These are phyloP conservation scores for Hyphochytrium catenoides DNA, from an alignment of 352 stramenopile species.

Conservation along the genomic window DNA sequence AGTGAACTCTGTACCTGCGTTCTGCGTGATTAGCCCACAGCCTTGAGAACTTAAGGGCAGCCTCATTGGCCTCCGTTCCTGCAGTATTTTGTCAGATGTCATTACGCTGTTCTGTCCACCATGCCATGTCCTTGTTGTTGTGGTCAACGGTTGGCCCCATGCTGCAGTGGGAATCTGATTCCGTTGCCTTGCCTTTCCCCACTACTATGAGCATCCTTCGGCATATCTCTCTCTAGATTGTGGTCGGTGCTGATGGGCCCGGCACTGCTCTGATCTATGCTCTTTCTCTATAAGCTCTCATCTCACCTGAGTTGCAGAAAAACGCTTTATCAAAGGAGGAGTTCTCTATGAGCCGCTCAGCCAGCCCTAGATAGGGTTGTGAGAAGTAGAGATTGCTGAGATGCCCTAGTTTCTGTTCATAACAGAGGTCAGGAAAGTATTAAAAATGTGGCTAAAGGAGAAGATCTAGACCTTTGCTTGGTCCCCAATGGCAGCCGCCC, in stretches of 20 bases:
- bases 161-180: too few species aligned
- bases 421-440: slow-evolving; percentile 17
- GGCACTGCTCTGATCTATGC: background rate
- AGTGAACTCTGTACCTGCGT: too few species aligned
- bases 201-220: too few species aligned
- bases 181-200: too few species aligned
- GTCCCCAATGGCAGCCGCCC: slow-evolving; percentile 38
- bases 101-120: too few species aligned
- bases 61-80: slow-evolving; percentile 68
- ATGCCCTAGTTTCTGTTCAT: slow-evolving; percentile 73
- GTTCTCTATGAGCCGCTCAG: slow-evolving; percentile 81
- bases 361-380: slow-evolving; percentile 68
- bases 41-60: slow-evolving; percentile 58
- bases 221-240: too few species aligned
- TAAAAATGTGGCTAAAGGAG: background rate
- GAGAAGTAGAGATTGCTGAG: slow-evolving; percentile 93
- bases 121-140: too few species aligned
- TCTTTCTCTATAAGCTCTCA: background rate
- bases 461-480: slow-evolving; percentile 16
- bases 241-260: too few species aligned
- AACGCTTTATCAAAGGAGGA: slow-evolving; percentile 91
- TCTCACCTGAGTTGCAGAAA: slow-evolving; percentile 83
- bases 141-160: too few species aligned
- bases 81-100: too few species aligned
- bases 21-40: slow-evolving; percentile 37